Conservation (phyloP, 208 protist genomes). For the Hexamita inflata region DNA sequence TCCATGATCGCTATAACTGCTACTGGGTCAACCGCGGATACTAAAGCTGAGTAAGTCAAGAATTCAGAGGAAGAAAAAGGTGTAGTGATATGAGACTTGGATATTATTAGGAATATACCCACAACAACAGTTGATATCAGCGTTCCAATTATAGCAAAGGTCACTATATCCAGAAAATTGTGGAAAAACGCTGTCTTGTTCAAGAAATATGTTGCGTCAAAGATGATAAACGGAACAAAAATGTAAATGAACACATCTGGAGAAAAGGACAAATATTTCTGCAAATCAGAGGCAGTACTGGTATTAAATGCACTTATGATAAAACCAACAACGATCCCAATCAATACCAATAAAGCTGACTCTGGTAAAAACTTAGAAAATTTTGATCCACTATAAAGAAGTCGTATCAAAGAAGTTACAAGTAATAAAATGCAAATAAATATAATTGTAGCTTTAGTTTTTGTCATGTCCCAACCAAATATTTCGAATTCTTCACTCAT, state of each 20-base stretch:
- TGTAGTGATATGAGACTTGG: no score
- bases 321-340: not conserved
- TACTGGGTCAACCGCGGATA: conserved; percentile 11
- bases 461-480: no score
- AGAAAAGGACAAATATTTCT: not conserved
- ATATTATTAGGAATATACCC: not conserved
- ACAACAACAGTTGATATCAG: not conserved
- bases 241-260: not conserved
- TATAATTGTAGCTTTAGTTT: no score
- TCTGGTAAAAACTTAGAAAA: not conserved
- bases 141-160: conserved; percentile 1
- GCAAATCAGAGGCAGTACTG: not conserved
- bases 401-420: no score
- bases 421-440: no score
- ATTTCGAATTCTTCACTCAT: no score
- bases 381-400: no score
- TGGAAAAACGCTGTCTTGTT: not conserved
- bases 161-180: not conserved
- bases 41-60: not conserved
- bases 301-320: not conserved
- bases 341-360: not conserved
- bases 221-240: not conserved
- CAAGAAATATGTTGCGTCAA: conserved; percentile 20
- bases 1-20: conserved; percentile 13
- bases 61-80: not conserved